These are phyloP conservation scores for Suillus subaureus DNA, from an alignment of 768 basidiomycete species.

Conservation along the genomic window DNA sequence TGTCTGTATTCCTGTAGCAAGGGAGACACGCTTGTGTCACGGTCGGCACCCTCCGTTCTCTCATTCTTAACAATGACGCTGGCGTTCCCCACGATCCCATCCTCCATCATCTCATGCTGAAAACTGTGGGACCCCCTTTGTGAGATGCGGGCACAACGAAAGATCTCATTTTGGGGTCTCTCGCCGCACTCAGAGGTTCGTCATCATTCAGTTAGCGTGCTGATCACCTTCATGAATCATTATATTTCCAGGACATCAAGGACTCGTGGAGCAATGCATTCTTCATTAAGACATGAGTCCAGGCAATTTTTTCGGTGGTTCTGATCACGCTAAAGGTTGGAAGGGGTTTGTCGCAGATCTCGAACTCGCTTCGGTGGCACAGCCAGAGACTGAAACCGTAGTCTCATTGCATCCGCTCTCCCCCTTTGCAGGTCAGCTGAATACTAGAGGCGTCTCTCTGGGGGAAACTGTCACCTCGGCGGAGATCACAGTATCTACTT, in stretches of 20 bases:
- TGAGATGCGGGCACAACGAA: slow-evolving; percentile 14
- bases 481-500: too few relatives aligned
- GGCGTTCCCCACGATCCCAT: not conserved
- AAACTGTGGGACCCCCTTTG: slow-evolving; percentile 21
- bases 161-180: not conserved
- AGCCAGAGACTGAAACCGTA: not conserved
- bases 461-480: too few relatives aligned
- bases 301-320: not conserved
- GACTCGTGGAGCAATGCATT: slow-evolving; percentile 4
- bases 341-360: not conserved
- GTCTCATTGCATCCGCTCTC: not conserved
- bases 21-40: not conserved
- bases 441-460: too few relatives aligned
- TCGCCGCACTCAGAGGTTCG: not conserved
- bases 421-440: not conserved
- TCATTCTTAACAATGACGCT: not conserved
- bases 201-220: not conserved
- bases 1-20: not conserved
- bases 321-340: not conserved
- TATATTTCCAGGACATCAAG: slow-evolving; percentile 2
- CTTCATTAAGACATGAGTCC: slow-evolving; percentile 8
- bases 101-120: slow-evolving; percentile 20
- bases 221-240: not conserved
- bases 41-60: not conserved
- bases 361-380: not conserved